Percentiles rank a stretch among this genome's conserved stretches.
These are phyloP conservation scores for Ceraceosorus bombacis DNA, from an alignment of 1,284 basidiomycete species.

Conservation along the genomic window DNA sequence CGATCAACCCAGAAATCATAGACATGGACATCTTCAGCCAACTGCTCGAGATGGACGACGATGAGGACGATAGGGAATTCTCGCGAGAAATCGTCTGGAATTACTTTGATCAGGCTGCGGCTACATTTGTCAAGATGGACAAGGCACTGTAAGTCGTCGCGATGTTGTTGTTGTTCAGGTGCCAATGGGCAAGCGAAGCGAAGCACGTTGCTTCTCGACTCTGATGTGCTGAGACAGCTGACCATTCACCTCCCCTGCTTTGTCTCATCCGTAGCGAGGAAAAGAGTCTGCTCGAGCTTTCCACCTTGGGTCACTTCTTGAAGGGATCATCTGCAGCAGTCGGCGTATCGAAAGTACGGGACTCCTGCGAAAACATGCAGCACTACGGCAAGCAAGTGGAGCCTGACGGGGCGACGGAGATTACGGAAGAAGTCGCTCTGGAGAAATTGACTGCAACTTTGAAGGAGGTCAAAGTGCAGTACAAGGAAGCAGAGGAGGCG, in stretches of 20 bases:
- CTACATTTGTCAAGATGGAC: constrained; percentile 73
- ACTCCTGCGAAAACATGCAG: constrained; percentile 79
- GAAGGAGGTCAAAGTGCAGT: constrained; percentile 34
- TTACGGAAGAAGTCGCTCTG: constrained; percentile 28
- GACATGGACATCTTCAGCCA: constrained; percentile 74
- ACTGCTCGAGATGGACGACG: constrained; percentile 80
- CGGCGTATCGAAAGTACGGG: constrained; percentile 70
- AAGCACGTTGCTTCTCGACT: background rate
- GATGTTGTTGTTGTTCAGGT: too few species aligned
- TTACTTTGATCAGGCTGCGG: constrained; percentile 60
- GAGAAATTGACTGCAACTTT: constrained; percentile 26
- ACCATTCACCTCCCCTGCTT: constrained; percentile 4
- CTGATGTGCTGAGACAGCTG: background rate
- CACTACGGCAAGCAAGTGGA: constrained; percentile 61
- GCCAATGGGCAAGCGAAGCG: too few species aligned
- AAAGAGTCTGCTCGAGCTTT: constrained; percentile 62
- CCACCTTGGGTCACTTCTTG: constrained; percentile 77
- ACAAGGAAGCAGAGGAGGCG: constrained; percentile 39
- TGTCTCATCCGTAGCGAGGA: constrained; percentile 50
- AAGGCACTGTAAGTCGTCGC: constrained; percentile 60
- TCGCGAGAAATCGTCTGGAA: constrained; percentile 67
- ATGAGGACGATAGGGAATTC: constrained; percentile 64
- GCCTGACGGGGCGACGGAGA: constrained; percentile 31
- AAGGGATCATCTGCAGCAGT: constrained; percentile 89
- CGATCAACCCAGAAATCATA: constrained; percentile 52